Percentiles rank a stretch among this genome's conserved stretches.
These are phyloP conservation scores for Hanseniaspora pseudoguilliermondii DNA, from an alignment of 805 yeast species.

Conservation along the genomic window DNA sequence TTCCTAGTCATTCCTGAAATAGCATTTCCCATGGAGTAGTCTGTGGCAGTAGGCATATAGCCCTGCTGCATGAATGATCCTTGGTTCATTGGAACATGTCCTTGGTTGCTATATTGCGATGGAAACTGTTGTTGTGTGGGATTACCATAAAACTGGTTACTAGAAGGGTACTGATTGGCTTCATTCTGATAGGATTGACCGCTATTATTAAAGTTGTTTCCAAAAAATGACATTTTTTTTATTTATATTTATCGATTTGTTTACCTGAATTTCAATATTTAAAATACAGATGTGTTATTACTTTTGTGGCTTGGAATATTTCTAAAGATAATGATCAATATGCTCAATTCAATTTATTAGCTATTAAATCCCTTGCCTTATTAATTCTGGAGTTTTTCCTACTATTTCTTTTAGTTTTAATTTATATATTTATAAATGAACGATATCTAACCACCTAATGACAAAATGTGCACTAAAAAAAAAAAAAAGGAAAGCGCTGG, in stretches of 20 bases:
- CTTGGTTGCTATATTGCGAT: neutral
- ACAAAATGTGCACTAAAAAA: no score
- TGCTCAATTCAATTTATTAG: no score
- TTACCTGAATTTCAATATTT: neutral
- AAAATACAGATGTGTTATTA: no score
- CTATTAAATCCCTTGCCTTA: no score
- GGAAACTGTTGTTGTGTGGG: neutral
- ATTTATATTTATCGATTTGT: neutral
- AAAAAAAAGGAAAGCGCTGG: no score
- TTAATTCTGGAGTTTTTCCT: no score
- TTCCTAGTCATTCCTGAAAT: conserved; percentile 4
- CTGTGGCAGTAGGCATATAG: conserved; percentile 17
- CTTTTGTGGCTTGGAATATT: no score
- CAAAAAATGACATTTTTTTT: conserved; percentile 7
- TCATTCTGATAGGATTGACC: neutral
- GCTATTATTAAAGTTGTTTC: neutral
- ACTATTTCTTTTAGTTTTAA: no score
- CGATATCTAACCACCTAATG: no score
- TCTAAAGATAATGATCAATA: no score
- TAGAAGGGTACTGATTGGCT: neutral
- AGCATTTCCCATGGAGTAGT: conserved; percentile 10
- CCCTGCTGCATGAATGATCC: conserved; percentile 8
- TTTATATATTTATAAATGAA: no score
- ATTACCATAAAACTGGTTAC: conserved; percentile 1
- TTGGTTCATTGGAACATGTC: conserved; percentile 3